phyloP scores from a whole-genome alignment of 2,329 filamentous ascomycete genomes.

The Neofusicoccum sp. region DNA sequence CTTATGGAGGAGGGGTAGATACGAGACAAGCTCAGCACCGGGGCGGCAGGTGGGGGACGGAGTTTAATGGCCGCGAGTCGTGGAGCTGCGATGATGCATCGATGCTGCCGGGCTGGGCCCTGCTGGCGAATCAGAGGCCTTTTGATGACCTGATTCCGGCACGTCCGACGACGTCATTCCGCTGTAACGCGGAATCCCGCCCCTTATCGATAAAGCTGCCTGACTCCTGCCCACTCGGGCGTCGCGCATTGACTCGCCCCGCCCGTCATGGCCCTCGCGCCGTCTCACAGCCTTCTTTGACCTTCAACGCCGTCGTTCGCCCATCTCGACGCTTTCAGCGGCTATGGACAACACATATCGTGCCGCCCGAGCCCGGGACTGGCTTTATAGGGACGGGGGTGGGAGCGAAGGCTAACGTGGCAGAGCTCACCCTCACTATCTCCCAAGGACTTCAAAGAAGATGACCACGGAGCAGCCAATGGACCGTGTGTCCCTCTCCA shows the following conservation, averaged over 20 bases:
- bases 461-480: background rate
- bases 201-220: constrained; percentile 19
- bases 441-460: background rate
- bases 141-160: constrained; percentile 18
- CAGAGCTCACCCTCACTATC: background rate
- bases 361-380: background rate
- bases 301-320: background rate
- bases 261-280: background rate
- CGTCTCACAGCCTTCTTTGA: constrained; percentile 11
- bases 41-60: constrained; percentile 5
- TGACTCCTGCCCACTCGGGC: constrained; percentile 3
- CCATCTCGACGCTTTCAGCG: background rate
- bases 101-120: background rate
- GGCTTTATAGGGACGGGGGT: background rate
- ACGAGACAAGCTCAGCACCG: constrained; percentile 3
- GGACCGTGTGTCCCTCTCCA: background rate
- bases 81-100: constrained; percentile 12
- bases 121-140: constrained; percentile 14
- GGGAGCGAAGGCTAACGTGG: background rate
- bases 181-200: background rate
- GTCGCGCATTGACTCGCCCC: background rate
- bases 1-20: constrained; percentile 14
- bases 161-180: constrained; percentile 11
- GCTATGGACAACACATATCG: background rate
- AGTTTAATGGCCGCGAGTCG: constrained; percentile 5